phyloP scores from a whole-genome alignment of 1,284 basidiomycete genomes.

The Inonotus hispidus region DNA sequence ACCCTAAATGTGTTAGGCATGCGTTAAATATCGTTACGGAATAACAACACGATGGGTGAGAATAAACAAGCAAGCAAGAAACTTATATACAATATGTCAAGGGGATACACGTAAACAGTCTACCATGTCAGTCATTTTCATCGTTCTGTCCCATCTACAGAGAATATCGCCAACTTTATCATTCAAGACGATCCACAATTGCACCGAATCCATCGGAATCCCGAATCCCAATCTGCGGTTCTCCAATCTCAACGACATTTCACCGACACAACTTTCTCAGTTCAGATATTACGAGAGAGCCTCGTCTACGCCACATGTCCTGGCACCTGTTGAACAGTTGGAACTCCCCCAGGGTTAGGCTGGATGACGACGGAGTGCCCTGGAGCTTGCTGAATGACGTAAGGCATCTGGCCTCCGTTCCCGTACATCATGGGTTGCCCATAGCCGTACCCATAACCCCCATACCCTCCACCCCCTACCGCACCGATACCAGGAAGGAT shows the following conservation, averaged over 20 bases:
- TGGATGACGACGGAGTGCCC: conserved; percentile 69
- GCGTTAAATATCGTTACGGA: background rate
- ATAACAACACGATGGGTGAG: background rate
- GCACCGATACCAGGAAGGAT: conserved; percentile 48
- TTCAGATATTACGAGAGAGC: no score
- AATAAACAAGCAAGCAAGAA: background rate
- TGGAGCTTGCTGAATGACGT: conserved; percentile 43
- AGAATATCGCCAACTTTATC: background rate
- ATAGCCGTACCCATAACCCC: conserved; percentile 16
- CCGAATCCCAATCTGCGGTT: no score
- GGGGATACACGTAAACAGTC: background rate
- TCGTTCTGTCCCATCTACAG: no score
- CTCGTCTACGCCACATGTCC: conserved; percentile 22
- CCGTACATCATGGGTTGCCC: conserved; percentile 21
- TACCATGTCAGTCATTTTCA: no score
- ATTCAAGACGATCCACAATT: background rate
- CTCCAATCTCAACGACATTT: no score
- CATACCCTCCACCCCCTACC: background rate
- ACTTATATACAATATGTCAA: background rate
- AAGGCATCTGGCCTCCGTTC: conserved; percentile 18
- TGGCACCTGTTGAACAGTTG: conserved; percentile 59
- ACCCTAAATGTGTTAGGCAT: background rate
- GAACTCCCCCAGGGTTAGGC: conserved; percentile 52
- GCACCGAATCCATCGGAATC: background rate
- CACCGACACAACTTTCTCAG: no score